phyloP scores from a whole-genome alignment of 352 stramenopile genomes.

The Pythium apleroticum region DNA sequence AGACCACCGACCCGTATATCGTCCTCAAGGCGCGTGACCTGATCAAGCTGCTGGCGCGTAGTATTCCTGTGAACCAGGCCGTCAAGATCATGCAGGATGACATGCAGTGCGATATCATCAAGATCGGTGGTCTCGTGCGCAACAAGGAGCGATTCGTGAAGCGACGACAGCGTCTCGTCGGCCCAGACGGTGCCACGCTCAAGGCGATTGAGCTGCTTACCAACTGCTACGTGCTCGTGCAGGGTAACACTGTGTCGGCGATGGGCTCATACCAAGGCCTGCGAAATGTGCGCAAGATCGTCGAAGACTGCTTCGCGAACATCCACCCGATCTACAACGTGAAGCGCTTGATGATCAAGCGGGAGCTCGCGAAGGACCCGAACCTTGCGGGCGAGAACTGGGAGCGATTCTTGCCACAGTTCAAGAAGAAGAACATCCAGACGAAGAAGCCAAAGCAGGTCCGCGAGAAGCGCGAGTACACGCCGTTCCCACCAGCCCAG shows the following conservation, averaged over 20 bases:
- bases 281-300: constrained; percentile 95
- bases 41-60: constrained; percentile 98
- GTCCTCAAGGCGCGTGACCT: constrained; percentile 99
- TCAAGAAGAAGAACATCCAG: constrained; percentile 99
- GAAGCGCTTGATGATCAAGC: constrained; percentile 99
- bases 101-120: constrained; percentile 99
- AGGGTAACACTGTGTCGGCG: constrained; percentile 96
- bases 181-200: constrained; percentile 97
- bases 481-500: constrained; percentile 97
- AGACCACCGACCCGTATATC: constrained; percentile 97
- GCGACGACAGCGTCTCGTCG: constrained; percentile 95
- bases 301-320: constrained; percentile 99
- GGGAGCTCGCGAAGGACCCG: constrained; percentile 98
- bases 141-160: constrained; percentile 99
- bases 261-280: constrained; percentile 90
- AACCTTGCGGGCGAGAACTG: constrained; percentile 97
- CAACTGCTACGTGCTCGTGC: constrained; percentile 99
- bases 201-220: constrained; percentile 98
- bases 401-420: constrained; percentile 98
- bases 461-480: constrained; percentile 96
- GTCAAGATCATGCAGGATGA: constrained; percentile 98
- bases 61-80: constrained; percentile 96
- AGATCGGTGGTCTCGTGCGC: constrained; percentile 98
- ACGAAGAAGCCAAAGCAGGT: constrained; percentile 93
- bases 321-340: constrained; percentile 99